These are phyloP conservation scores for Ophiostoma sp. DNA, from an alignment of 2,329 filamentous ascomycete genomes.

Conservation along the genomic window DNA sequence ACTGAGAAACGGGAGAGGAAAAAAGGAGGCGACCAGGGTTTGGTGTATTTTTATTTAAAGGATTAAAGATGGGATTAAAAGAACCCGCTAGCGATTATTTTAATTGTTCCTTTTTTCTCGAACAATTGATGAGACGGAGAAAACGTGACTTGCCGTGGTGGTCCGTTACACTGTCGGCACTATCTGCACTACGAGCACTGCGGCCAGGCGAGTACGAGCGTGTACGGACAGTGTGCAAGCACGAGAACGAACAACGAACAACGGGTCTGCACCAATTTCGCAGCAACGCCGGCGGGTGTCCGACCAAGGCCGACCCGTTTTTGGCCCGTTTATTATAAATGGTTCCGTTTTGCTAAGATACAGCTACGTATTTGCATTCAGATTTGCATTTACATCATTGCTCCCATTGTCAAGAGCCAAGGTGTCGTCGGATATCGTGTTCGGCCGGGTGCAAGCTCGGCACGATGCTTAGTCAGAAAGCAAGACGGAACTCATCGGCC, in stretches of 20 bases:
- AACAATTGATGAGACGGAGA: constrained; percentile 2
- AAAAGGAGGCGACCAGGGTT: constrained; percentile 18
- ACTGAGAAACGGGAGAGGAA: neutral
- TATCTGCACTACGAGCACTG: neutral
- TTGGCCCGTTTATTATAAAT: neutral
- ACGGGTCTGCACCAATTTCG: neutral
- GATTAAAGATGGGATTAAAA: constrained; percentile 8
- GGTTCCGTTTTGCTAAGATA: neutral
- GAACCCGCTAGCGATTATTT: constrained; percentile 7
- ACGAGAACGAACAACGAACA: neutral
- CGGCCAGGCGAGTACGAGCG: too few relatives aligned
- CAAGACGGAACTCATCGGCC: too few relatives aligned
- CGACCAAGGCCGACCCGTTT: neutral
- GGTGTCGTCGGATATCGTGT: neutral
- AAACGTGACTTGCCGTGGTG: constrained; percentile 12
- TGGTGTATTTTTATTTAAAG: constrained; percentile 12
- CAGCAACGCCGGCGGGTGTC: neutral
- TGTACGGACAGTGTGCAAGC: neutral
- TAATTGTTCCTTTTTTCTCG: constrained; percentile 13
- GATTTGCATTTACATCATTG: too few relatives aligned
- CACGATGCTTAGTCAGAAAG: too few relatives aligned
- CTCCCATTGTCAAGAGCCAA: too few relatives aligned
- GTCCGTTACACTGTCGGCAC: constrained; percentile 10
- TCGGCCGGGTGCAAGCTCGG: neutral
- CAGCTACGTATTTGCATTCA: neutral